Conservation (phyloP, 352 stramenopile genomes). For the Halophytophthora polymorphica region DNA sequence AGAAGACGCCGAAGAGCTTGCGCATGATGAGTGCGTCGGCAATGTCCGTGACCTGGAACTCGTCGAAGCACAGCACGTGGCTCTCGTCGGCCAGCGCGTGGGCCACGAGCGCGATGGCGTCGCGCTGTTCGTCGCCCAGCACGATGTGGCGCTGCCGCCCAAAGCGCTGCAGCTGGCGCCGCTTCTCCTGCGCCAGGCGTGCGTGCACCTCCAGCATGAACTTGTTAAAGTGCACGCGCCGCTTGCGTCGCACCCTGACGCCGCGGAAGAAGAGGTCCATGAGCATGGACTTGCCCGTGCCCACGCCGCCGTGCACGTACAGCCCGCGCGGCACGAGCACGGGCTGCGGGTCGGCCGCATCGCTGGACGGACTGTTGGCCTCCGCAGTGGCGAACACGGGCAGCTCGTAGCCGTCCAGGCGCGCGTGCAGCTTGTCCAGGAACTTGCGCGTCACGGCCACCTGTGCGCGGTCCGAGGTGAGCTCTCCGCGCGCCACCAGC, state of each 20-base stretch:
- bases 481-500: conserved; percentile 18
- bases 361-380: not conserved
- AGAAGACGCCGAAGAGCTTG: conserved; percentile 93
- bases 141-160: conserved; percentile 88
- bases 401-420: conserved; percentile 49
- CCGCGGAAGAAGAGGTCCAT: conserved; percentile 94
- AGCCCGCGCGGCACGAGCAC: conserved; percentile 82
- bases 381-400: conserved; percentile 20
- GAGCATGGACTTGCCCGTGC: conserved; percentile 96
- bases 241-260: conserved; percentile 63
- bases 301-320: conserved; percentile 94
- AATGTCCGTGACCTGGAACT: conserved; percentile 98
- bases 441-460: conserved; percentile 27
- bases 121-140: conserved; percentile 50
- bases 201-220: conserved; percentile 97
- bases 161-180: conserved; percentile 70
- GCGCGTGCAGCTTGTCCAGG: conserved; percentile 61
- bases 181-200: conserved; percentile 90
- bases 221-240: conserved; percentile 95
- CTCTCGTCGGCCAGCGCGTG: conserved; percentile 83
- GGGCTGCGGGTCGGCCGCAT: not conserved
- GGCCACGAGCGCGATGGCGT: conserved; percentile 81
- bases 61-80: conserved; percentile 96
- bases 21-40: conserved; percentile 96
- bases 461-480: conserved; percentile 35